phyloP scores from a whole-genome alignment of 2,329 filamentous ascomycete species.

The Aspergillus fructus region DNA sequence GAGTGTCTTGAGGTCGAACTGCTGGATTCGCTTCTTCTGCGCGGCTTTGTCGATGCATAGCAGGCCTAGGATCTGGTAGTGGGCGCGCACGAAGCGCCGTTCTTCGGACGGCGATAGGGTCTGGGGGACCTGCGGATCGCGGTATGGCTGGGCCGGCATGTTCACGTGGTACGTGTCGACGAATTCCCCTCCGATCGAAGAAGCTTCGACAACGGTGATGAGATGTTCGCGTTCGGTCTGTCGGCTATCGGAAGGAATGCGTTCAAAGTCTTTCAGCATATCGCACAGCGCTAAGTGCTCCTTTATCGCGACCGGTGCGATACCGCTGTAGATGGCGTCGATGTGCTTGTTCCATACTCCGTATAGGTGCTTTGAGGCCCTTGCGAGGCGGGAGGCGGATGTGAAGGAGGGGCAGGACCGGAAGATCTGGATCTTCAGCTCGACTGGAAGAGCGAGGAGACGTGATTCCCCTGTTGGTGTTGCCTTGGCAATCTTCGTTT shows the following conservation, averaged over 20 bases:
- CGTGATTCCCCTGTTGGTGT: neutral
- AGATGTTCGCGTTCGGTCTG: neutral
- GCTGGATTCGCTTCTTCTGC: neutral
- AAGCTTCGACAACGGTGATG: neutral
- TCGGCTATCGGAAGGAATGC: neutral
- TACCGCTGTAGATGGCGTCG: neutral
- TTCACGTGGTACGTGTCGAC: neutral
- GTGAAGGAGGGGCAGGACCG: neutral
- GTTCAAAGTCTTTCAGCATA: neutral
- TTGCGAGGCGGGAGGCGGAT: neutral
- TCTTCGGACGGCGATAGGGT: neutral
- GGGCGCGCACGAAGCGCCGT: neutral
- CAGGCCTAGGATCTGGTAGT: conserved; percentile 4
- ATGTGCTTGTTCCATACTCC: conserved; percentile 2
- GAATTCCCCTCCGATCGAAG: neutral
- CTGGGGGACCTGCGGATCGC: neutral
- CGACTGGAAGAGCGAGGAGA: neutral
- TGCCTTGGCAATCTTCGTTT: neutral
- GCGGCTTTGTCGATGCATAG: neutral
- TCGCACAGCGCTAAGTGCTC: neutral
- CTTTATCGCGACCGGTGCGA: neutral
- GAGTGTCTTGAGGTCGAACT: neutral
- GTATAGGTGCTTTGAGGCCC: neutral
- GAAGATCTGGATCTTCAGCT: conserved; percentile 6
- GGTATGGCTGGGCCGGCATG: neutral